These are phyloP conservation scores for Sarocladiaceae sp. DNA, from an alignment of 2,329 filamentous ascomycete genomes.

Conservation along the genomic window DNA sequence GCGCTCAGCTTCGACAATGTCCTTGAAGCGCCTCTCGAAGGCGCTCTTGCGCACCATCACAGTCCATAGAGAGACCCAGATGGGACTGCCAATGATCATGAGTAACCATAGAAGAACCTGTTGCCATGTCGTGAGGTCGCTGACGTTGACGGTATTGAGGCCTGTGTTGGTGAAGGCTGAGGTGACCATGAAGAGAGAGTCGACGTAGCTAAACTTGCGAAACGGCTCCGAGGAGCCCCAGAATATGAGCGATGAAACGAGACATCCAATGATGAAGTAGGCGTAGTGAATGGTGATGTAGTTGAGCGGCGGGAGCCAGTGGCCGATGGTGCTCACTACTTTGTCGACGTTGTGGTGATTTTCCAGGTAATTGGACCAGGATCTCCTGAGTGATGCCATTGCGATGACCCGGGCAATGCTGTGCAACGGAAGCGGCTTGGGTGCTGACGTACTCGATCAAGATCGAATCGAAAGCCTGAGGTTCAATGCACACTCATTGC, in stretches of 20 bases:
- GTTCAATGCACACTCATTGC: too few species aligned
- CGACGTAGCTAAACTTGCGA: conserved; percentile 50
- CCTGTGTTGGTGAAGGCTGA: conserved; percentile 62
- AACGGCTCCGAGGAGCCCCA: conserved; percentile 49
- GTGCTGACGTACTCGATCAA: too few species aligned
- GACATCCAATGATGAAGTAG: conserved; percentile 54
- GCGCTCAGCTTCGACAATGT: conserved; percentile 38
- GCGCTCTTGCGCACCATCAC: conserved; percentile 53
- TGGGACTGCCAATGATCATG: conserved; percentile 58
- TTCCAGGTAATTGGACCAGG: conserved; percentile 7
- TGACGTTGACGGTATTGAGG: conserved; percentile 61
- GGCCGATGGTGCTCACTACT: not conserved
- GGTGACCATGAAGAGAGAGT: conserved; percentile 60
- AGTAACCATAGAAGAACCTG: conserved; percentile 59
- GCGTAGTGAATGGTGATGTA: conserved; percentile 61
- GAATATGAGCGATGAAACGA: conserved; percentile 54
- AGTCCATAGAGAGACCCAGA: conserved; percentile 62
- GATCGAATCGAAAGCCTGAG: too few species aligned
- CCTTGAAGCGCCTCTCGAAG: conserved; percentile 55
- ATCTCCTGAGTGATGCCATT: conserved; percentile 1
- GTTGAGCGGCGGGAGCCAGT: conserved; percentile 40
- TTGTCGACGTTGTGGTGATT: conserved; percentile 5
- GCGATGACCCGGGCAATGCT: too few species aligned
- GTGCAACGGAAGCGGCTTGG: too few species aligned
- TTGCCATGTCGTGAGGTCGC: conserved; percentile 59